A percentile compares a stretch with the other conserved stretches of the same genome.
Conservation (phyloP, 2,329 filamentous ascomycete genomes). For the Grosmannia serpens region DNA sequence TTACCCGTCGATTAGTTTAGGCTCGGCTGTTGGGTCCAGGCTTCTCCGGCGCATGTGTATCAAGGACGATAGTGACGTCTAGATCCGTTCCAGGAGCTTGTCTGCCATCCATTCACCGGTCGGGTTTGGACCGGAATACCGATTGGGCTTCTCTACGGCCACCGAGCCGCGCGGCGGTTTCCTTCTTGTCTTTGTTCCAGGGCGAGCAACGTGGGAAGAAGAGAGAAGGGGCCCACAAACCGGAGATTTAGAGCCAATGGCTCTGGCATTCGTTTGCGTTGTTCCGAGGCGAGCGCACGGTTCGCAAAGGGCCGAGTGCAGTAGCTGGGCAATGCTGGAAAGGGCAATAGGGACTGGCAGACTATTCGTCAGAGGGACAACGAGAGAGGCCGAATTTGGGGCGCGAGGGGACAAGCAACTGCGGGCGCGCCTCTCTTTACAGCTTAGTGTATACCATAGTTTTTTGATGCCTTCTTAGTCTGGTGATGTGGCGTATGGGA, state of each 20-base stretch:
- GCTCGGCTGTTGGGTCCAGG: neutral
- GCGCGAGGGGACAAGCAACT: neutral
- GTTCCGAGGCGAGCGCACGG: too few species aligned
- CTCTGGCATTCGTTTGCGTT: too few species aligned
- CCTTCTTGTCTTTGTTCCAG: too few species aligned
- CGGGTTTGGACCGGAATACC: too few species aligned
- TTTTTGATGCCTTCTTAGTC: neutral
- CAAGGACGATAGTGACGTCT: neutral
- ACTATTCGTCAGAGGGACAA: neutral
- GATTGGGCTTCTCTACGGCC: too few species aligned
- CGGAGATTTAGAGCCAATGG: too few species aligned
- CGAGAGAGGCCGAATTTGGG: neutral
- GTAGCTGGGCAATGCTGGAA: neutral
- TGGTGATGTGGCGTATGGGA: neutral
- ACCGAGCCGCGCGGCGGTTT: too few species aligned
- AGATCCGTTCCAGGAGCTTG: neutral
- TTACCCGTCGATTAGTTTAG: neutral
- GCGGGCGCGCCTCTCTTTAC: neutral
- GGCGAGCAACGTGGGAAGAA: too few species aligned
- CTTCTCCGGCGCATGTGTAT: neutral
- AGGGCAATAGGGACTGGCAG: neutral
- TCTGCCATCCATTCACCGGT: too few species aligned
- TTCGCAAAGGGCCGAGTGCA: too few species aligned
- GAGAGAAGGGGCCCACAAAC: too few species aligned
- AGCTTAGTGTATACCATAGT: neutral